Base-by-base conservation (phyloP, 768 basidiomycete species). In the Trametes cubensis region DNA sequence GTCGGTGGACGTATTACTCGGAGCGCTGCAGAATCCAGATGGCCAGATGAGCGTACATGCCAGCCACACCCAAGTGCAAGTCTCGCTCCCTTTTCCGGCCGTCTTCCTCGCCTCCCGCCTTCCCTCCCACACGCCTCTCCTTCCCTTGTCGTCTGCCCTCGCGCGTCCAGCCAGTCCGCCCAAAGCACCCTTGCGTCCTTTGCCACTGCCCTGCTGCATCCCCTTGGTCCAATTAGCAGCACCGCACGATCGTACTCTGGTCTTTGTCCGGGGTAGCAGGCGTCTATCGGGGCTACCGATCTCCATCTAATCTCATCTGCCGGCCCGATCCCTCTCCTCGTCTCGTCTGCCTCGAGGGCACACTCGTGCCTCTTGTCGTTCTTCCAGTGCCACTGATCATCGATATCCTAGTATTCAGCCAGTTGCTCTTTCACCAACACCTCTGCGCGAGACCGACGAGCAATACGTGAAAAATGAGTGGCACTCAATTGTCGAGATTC, bases 31-130 rank as follows among this genome's bases (percentile, higher is more conserved):
- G 51, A 58, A 23, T 51, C 42, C 47, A 63, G 51, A 58, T 53
- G 55, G 63, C 47, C 54, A 57, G 62, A 50, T 30, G 63, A 60
- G 48, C 51, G 42, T 64, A 2, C 0, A 5, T 49, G 49, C 58
- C 59, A 34, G 49, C 52, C 59, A 47, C 21, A 40, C 30, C 34
- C n/a, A 13, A 48, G 39, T 4, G 51, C 60, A 55, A 28, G 44
- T 34, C 30, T 38, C 17, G 38, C 53, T 55, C 39, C 63, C 63
- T 52, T 21, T 50, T 60, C 48, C 58, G 63, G 63, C 28, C 23
- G 6, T 21, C 63, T 64, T 64, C 58, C 59, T 60, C 49, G 54
- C 63, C 54, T 60, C 63, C 47, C 34, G 44, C 30, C 40, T 20
- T 21, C 53, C 6, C 34, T 34, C 34, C 34, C 34, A 34, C 34